Conservation (phyloP, 2,329 filamentous ascomycete genomes). For the Alternaria ethzedia region DNA sequence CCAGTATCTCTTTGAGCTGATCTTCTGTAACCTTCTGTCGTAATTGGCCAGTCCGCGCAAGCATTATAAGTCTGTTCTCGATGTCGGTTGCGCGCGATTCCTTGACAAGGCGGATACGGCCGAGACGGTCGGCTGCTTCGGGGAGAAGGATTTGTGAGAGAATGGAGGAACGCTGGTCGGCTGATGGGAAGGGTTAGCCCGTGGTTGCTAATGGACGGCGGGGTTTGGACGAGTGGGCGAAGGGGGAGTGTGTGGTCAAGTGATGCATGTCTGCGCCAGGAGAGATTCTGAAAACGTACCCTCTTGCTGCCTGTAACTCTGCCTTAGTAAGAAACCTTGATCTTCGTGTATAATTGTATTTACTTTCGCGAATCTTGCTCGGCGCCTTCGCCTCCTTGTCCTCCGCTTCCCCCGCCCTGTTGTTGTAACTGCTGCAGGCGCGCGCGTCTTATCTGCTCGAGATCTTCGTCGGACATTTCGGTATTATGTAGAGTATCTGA, state of each 20-base stretch:
- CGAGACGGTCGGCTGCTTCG: conserved; percentile 89
- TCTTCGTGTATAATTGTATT: neutral
- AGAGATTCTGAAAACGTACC: conserved; percentile 45
- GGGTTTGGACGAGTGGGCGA: conserved; percentile 18
- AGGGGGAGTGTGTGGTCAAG: neutral
- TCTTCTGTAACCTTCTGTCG: conserved; percentile 86
- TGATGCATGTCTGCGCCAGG: conserved; percentile 25
- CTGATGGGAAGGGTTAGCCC: conserved; percentile 50
- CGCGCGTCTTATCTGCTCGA: conserved; percentile 87
- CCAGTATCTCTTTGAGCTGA: conserved; percentile 90
- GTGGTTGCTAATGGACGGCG: conserved; percentile 33
- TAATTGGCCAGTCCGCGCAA: conserved; percentile 87
- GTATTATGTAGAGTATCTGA: neutral
- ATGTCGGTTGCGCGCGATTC: conserved; percentile 87
- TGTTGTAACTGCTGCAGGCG: conserved; percentile 92
- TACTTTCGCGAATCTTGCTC: conserved; percentile 66
- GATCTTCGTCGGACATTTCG: conserved; percentile 69
- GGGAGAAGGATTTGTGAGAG: conserved; percentile 93
- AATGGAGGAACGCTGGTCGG: conserved; percentile 76
- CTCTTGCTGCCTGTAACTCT: conserved; percentile 24
- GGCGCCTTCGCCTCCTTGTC: conserved; percentile 58
- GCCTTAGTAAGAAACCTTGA: neutral
- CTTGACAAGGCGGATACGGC: conserved; percentile 94
- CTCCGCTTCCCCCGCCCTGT: conserved; percentile 61
- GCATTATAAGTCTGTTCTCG: conserved; percentile 90